phyloP scores from a whole-genome alignment of 495 filamentous ascomycete species.

The Neurospora tetraspora region DNA sequence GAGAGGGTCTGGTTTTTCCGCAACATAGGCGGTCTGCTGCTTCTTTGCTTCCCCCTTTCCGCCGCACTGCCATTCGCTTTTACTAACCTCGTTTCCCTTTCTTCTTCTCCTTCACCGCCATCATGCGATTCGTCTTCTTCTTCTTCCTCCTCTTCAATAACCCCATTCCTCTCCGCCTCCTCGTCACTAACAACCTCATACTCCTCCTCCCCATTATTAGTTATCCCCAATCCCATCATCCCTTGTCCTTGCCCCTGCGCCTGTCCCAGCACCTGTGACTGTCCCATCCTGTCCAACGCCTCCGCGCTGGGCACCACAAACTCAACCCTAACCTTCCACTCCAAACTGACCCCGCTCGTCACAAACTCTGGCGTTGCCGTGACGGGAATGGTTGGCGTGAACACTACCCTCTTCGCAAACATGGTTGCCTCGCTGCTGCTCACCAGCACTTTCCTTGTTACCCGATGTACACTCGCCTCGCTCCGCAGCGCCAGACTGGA shows the following conservation, averaged over 20 bases:
- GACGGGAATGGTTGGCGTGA: conserved; percentile 70
- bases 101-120: conserved; percentile 1
- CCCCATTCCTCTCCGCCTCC: not conserved
- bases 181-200: not conserved
- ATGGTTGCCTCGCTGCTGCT: conserved; percentile 70
- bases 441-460: conserved; percentile 70
- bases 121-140: conserved; percentile 6
- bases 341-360: conserved; percentile 73
- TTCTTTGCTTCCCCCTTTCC: not conserved
- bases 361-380: conserved; percentile 78
- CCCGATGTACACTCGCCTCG: conserved; percentile 70
- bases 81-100: not conserved
- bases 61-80: not conserved
- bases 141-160: conserved; percentile 5
- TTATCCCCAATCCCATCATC: not conserved
- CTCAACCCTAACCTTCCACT: conserved; percentile 81
- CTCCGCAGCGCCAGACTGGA: conserved; percentile 73
- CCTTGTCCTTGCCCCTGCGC: not conserved
- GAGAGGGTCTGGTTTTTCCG: not conserved
- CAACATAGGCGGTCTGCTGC: not conserved
- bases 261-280: conserved; percentile 2
- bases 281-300: not conserved
- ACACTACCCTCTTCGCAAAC: conserved; percentile 66
- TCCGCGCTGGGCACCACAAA: conserved; percentile 57
- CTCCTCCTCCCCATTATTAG: conserved; percentile 3